phyloP scores from a whole-genome alignment of 2,329 filamentous ascomycete species.

The Fusarium subtropicale region DNA sequence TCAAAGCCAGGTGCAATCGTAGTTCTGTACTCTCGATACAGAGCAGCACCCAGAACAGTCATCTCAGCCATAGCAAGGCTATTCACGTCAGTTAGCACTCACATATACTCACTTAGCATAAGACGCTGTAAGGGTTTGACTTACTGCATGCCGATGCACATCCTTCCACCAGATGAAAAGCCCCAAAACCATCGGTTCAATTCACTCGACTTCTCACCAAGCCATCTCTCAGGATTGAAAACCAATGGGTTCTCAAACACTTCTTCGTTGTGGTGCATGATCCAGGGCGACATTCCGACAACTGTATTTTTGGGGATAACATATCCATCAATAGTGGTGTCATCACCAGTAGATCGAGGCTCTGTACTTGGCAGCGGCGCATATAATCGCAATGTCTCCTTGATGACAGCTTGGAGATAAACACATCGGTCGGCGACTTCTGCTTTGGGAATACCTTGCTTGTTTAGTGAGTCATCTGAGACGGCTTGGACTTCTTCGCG shows the following conservation, averaged over 20 bases:
- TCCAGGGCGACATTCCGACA: conserved; percentile 46
- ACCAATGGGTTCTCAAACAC: conserved; percentile 41
- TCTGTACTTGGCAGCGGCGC: conserved; percentile 64
- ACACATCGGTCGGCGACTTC: conserved; percentile 54
- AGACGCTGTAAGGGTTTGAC: background rate
- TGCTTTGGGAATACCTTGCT: conserved; percentile 48
- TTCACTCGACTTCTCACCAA: conserved; percentile 29
- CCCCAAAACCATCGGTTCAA: conserved; percentile 45
- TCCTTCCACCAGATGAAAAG: conserved; percentile 42
- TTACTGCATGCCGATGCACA: conserved; percentile 46
- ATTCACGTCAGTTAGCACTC: fast-evolving
- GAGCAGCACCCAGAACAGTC: conserved; percentile 31
- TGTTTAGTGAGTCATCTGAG: conserved; percentile 32
- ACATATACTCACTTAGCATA: too few species aligned
- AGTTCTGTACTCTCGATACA: conserved; percentile 38
- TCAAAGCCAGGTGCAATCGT: conserved; percentile 28
- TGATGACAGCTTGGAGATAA: conserved; percentile 62
- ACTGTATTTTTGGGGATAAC: conserved; percentile 41
- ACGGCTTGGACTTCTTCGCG: conserved; percentile 55
- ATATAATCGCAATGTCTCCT: conserved; percentile 62
- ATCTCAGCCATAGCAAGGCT: conserved; percentile 44
- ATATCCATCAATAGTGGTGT: conserved; percentile 42
- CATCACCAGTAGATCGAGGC: conserved; percentile 53
- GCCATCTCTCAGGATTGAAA: conserved; percentile 48
- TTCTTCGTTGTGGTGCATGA: conserved; percentile 43